A percentile compares a stretch with the other conserved stretches of the same genome.
Conservation (phyloP, 495 filamentous ascomycete genomes). For the Platismatia glauca region DNA sequence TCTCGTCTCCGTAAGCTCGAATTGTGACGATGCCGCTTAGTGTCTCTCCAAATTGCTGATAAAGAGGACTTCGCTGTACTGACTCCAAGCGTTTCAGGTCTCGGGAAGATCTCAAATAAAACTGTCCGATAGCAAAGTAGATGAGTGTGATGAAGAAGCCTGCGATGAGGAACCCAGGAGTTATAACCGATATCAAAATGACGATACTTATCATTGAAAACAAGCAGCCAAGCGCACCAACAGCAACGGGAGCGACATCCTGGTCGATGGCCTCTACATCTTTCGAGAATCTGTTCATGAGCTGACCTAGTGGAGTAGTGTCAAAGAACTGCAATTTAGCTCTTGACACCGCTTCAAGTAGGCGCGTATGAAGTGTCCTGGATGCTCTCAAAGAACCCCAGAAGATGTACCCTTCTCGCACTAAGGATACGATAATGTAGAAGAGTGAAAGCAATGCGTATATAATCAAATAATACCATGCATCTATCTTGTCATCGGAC, state of each 20-base stretch:
- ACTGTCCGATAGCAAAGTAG: conserved; percentile 72
- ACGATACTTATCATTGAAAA: conserved; percentile 81
- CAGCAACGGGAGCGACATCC: conserved; percentile 85
- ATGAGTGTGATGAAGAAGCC: conserved; percentile 75
- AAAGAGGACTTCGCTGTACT: conserved; percentile 86
- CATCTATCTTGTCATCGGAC: conserved; percentile 53
- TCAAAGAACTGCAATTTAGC: conserved; percentile 98
- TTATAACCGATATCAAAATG: conserved; percentile 83
- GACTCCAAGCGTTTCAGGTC: conserved; percentile 95
- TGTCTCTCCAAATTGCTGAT: conserved; percentile 97
- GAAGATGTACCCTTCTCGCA: conserved; percentile 80
- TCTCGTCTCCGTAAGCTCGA: conserved; percentile 89
- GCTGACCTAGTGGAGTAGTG: conserved; percentile 86
- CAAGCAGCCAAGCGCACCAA: conserved; percentile 61
- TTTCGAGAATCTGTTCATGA: conserved; percentile 99
- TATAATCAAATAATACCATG: conserved; percentile 71
- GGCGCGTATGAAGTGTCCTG: conserved; percentile 67
- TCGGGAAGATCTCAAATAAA: conserved; percentile 85
- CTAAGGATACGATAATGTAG: conserved; percentile 66
- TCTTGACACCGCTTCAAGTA: conserved; percentile 71
- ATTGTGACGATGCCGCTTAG: conserved; percentile 95
- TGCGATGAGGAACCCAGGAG: conserved; percentile 83
- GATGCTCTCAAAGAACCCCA: conserved; percentile 87
- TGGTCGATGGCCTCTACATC: conserved; percentile 94
- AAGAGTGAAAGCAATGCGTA: conserved; percentile 70